Evolutionary conservation across 768 basidiomycete genomes (phyloP).

Genomic region (Phaeotremella fagi): DNA sequence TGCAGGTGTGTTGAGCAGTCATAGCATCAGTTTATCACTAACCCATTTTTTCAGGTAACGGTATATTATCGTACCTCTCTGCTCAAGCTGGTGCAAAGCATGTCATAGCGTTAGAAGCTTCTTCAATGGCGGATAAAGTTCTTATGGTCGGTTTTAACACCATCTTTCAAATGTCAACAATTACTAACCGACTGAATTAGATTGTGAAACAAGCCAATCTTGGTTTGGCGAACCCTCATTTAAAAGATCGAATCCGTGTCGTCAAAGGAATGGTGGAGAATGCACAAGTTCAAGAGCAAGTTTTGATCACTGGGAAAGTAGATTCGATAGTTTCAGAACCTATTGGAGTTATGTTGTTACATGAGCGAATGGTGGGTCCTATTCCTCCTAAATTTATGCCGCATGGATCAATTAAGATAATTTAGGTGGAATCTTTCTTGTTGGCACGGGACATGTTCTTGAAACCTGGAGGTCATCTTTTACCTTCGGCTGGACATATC

Average conservation of each 20-base stretch:
- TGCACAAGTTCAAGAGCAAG: constrained; percentile 26
- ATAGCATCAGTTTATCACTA: background rate
- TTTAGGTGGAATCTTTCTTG: constrained; percentile 45
- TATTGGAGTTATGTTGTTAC: constrained; percentile 47
- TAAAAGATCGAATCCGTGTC: constrained; percentile 36
- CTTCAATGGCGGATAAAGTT: constrained; percentile 46
- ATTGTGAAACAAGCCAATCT: constrained; percentile 35
- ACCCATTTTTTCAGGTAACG: constrained; percentile 23
- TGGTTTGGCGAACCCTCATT: constrained; percentile 32
- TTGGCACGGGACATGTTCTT: constrained; percentile 44
- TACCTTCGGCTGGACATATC: constrained; percentile 40
- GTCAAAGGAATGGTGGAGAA: constrained; percentile 46
- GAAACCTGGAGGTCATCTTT: constrained; percentile 40
- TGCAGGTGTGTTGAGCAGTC: constrained; percentile 28
- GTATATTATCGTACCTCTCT: constrained; percentile 45
- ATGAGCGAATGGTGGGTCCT: constrained; percentile 46
- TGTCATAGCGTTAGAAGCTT: constrained; percentile 45
- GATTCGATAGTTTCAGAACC: constrained; percentile 48
- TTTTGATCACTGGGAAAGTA: constrained; percentile 37
- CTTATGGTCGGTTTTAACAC: constrained; percentile 27
- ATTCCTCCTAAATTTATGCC: background rate
- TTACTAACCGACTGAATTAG: constrained; percentile 4
- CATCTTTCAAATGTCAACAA: background rate
- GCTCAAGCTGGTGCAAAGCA: constrained; percentile 47
- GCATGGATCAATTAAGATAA: too few species aligned